Conservation (phyloP, 495 filamentous ascomycete genomes). For the Saxispiralis lemnorum region DNA sequence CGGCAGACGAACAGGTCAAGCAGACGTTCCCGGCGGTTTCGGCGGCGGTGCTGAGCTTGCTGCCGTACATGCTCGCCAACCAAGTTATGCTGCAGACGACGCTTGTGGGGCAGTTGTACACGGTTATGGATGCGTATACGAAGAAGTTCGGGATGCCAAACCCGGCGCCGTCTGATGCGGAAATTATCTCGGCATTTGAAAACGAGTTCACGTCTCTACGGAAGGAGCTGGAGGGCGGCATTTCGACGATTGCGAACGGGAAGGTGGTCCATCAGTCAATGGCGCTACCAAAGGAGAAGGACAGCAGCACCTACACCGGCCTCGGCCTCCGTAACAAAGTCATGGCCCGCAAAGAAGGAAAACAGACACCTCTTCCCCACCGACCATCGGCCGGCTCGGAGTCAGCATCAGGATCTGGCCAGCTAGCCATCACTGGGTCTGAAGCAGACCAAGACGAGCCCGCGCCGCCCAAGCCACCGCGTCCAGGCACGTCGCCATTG, state of each 20-base stretch:
- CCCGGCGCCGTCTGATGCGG: slow-evolving; percentile 53
- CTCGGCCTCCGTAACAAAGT: slow-evolving; percentile 14
- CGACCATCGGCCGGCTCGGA: not conserved
- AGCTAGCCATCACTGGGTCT: not conserved
- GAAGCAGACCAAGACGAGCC: slow-evolving; percentile 8
- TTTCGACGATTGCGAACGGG: slow-evolving; percentile 50
- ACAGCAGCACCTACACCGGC: slow-evolving; percentile 15
- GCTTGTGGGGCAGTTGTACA: slow-evolving; percentile 72
- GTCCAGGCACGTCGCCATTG: slow-evolving; percentile 1
- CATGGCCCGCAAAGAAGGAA: slow-evolving; percentile 2
- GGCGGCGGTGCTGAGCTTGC: slow-evolving; percentile 53
- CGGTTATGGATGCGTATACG: slow-evolving; percentile 61
- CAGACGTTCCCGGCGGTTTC: slow-evolving; percentile 60
- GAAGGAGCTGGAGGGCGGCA: slow-evolving; percentile 48
- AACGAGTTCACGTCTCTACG: slow-evolving; percentile 45
- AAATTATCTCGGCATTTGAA: slow-evolving; percentile 56
- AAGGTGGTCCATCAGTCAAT: slow-evolving; percentile 55
- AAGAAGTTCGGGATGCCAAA: slow-evolving; percentile 52
- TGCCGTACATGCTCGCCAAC: slow-evolving; percentile 56
- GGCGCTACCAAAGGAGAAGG: slow-evolving; percentile 20
- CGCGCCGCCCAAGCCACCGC: slow-evolving; percentile 13
- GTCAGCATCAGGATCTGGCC: not conserved
- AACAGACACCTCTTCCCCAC: not conserved
- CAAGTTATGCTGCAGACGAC: slow-evolving; percentile 72
- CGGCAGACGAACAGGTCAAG: slow-evolving; percentile 66